Conservation (phyloP, 805 yeast species). For the Ogataea nonfermentans region DNA sequence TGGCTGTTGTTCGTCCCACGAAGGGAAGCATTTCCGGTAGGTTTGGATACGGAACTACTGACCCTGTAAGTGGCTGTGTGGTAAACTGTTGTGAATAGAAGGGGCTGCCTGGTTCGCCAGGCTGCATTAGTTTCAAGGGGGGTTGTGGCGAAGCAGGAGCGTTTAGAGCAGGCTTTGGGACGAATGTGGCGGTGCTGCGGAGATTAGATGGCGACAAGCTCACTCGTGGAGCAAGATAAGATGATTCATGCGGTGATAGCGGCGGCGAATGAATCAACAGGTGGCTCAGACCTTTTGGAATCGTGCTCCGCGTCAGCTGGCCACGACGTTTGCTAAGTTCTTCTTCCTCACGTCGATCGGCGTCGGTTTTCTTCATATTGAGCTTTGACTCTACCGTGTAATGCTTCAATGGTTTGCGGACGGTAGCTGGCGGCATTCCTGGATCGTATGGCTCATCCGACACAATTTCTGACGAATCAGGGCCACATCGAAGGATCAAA, state of each 20-base stretch:
- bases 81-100: neutral
- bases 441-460: conserved; percentile 35
- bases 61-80: conserved; percentile 4
- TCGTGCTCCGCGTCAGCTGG: conserved; percentile 47
- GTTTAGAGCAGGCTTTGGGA: neutral
- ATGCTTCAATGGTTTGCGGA: conserved; percentile 43
- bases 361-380: conserved; percentile 34
- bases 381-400: conserved; percentile 34
- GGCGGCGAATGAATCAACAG: conserved; percentile 43
- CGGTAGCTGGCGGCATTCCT: conserved; percentile 62
- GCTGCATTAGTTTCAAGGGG: neutral
- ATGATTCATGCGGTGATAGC: conserved; percentile 26
- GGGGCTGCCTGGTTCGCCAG: conserved; percentile 4
- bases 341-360: conserved; percentile 43
- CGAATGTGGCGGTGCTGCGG: conserved; percentile 7
- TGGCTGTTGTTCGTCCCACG: conserved; percentile 51
- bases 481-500: conserved; percentile 60
- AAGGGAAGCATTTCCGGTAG: conserved; percentile 35
- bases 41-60: conserved; percentile 6
- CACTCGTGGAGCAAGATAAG: conserved; percentile 22
- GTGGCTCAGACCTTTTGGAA: conserved; percentile 54
- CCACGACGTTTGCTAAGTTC: conserved; percentile 49
- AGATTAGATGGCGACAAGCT: conserved; percentile 11
- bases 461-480: conserved; percentile 57
- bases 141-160: conserved; percentile 1